Percentiles rank a stretch among this genome's conserved stretches.
These are phyloP conservation scores for Serendipita sp. DNA, from an alignment of 768 basidiomycete genomes.

Conservation along the genomic window DNA sequence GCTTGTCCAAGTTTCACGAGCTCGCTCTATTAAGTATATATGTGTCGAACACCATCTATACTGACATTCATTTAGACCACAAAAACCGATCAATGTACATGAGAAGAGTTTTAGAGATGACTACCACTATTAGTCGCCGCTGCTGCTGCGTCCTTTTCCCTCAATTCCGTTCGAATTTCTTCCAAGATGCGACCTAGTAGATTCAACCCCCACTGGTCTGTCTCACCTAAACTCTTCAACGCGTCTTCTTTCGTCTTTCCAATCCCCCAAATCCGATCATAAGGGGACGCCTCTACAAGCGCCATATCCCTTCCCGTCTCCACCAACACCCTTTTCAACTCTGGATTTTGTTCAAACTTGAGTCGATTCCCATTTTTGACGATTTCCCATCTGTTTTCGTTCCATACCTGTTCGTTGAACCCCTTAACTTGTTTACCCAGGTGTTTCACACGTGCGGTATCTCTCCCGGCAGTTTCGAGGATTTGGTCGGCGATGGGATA, in stretches of 20 bases:
- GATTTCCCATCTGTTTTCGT: conserved; percentile 27
- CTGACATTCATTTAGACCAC: too few species aligned
- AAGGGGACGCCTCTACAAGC: conserved; percentile 53
- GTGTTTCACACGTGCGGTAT: conserved; percentile 25
- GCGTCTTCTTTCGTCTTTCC: conserved; percentile 38
- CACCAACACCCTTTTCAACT: conserved; percentile 24
- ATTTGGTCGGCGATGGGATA: conserved; percentile 20
- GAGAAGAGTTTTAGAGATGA: too few species aligned
- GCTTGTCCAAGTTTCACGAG: too few species aligned
- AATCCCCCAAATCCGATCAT: conserved; percentile 49
- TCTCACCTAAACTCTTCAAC: conserved; percentile 14
- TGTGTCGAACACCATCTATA: too few species aligned
- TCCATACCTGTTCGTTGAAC: conserved; percentile 37
- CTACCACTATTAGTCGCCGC: too few species aligned
- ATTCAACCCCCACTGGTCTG: conserved; percentile 39
- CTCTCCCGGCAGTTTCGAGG: conserved; percentile 22
- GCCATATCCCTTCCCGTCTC: conserved; percentile 35
- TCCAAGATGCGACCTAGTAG: conserved; percentile 23
- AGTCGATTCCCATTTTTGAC: conserved; percentile 36
- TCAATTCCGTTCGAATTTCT: too few species aligned
- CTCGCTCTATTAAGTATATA: too few species aligned
- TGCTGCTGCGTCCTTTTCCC: too few species aligned
- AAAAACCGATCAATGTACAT: too few species aligned
- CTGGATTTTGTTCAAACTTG: conserved; percentile 38
- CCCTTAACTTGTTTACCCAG: conserved; percentile 35